Evolutionary conservation across 78 protist species (phyloP), one percentile per base, ranked within the genome.

Genomic region (slime mould (Dictyostelium discoideum)): DNA sequence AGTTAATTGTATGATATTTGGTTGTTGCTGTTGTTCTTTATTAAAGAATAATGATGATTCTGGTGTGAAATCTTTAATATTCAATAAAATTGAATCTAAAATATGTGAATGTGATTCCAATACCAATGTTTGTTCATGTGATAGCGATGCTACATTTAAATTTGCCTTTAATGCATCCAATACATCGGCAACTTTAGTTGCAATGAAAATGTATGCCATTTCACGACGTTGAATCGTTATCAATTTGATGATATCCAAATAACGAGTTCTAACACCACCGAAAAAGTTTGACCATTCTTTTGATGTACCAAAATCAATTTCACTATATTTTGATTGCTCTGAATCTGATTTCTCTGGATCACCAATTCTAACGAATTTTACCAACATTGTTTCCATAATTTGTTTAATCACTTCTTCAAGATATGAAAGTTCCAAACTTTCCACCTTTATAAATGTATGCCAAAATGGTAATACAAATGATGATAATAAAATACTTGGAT

Each of bases 121-220:
- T 1, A 83, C 11, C 8, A 90, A 11, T 7, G 95, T 82, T 82
- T 90, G 95, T 67, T 90, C 95, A 50, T 90, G 95, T 22, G 88
- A 67, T 32, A 90, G 20, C 29, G 48, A 37, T 1, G 46, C 50
- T 0, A 76, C 16, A 82, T 82, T 82, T 13, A 48, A 8, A 22
- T 20, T 42, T 50, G 60, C 13, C 57, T 83, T 46, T 8, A 79
- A 26, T 29, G 50, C 26, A 72, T 85, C 80, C 8, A 82, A 60
- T 4, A 90, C 40, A 22, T 90, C 88, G 1, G 11, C 29, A 0
- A 82, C 29, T 72, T 72, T 90, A 2, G 20, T 67, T 18, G 46
- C 26, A 9, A 74, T 50, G 63, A 82, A 90, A 5, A 44, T 29
- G 40, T 67, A 82, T 13, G 95, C 32, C n/a, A 54, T 37, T 29